A percentile compares a stretch with the other conserved stretches of the same genome.
These are phyloP conservation scores for Nannizziopsis arthrosporioides DNA, from an alignment of 2,329 filamentous ascomycete species.

Conservation along the genomic window DNA sequence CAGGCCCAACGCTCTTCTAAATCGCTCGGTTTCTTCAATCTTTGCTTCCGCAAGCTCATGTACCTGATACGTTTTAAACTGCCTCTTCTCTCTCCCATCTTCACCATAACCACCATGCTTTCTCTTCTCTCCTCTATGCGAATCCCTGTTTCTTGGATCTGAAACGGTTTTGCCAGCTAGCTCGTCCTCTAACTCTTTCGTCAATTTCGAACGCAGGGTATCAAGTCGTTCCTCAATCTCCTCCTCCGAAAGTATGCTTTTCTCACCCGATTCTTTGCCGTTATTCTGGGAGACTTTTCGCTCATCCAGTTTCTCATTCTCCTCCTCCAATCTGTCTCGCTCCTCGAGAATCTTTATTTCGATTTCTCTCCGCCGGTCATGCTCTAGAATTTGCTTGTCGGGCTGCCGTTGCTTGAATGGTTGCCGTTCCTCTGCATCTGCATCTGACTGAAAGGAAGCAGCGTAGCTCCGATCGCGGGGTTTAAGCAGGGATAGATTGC, in stretches of 20 bases:
- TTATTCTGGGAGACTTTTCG: conserved; percentile 46
- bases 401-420: conserved; percentile 69
- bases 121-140: conserved; percentile 10
- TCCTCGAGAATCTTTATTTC: conserved; percentile 91
- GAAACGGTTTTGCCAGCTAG: conserved; percentile 20
- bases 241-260: conserved; percentile 54
- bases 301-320: conserved; percentile 56
- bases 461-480: conserved; percentile 59
- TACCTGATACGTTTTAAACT: conserved; percentile 82
- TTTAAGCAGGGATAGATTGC: conserved; percentile 78
- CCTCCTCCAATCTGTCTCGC: conserved; percentile 81
- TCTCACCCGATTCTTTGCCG: conserved; percentile 23
- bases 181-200: conserved; percentile 43
- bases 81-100: conserved; percentile 27
- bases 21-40: conserved; percentile 82
- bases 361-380: conserved; percentile 80
- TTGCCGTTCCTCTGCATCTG: conserved; percentile 47
- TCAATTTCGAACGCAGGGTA: conserved; percentile 52
- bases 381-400: conserved; percentile 84
- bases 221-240: conserved; percentile 74
- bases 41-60: conserved; percentile 95
- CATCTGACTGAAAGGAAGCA: conserved; percentile 18
- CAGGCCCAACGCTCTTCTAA: conserved; percentile 78
- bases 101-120: conserved; percentile 18
- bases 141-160: conserved; percentile 6